Evolutionary conservation across 2,329 filamentous ascomycete species (phyloP).

Genomic region (Penicillium crustosum): DNA sequence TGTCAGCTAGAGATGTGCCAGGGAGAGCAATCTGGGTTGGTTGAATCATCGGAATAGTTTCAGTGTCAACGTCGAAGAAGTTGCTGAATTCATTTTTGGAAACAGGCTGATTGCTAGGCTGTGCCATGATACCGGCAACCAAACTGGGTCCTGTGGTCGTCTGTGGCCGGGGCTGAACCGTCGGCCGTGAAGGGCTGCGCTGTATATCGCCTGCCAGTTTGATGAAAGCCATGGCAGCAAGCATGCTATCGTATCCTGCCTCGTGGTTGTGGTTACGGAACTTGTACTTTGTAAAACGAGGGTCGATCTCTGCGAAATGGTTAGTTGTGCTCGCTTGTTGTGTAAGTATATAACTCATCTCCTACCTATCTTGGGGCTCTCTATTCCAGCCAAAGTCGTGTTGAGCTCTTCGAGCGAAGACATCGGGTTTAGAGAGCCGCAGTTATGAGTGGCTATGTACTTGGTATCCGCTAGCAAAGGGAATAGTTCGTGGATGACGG

Average conservation of each 20-base stretch:
- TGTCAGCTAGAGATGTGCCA: constrained; percentile 3
- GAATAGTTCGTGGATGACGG: constrained; percentile 53
- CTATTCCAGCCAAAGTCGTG: constrained; percentile 25
- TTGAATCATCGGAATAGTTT: background rate
- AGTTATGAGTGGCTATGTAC: constrained; percentile 60
- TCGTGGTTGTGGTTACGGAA: constrained; percentile 48
- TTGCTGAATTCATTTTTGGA: constrained; percentile 2
- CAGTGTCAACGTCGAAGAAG: constrained; percentile 1
- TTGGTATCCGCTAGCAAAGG: constrained; percentile 63
- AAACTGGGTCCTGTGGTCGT: background rate
- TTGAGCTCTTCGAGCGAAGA: constrained; percentile 36
- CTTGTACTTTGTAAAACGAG: constrained; percentile 34
- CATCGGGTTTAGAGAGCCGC: constrained; percentile 51
- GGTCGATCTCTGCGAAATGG: constrained; percentile 30
- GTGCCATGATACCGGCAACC: background rate
- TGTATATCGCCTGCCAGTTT: constrained; percentile 54
- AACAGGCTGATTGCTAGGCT: background rate
- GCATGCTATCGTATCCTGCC: constrained; percentile 63
- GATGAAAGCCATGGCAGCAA: constrained; percentile 60
- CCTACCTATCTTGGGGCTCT: constrained; percentile 35
- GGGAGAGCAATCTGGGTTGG: background rate
- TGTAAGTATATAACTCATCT: background rate
- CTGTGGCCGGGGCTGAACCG: background rate
- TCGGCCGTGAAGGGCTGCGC: background rate
- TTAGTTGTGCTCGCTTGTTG: constrained; percentile 18